A percentile compares a stretch with the other conserved stretches of the same genome.
These are phyloP conservation scores for Passalora sequoiae DNA, from an alignment of 2,329 filamentous ascomycete genomes.

Conservation along the genomic window DNA sequence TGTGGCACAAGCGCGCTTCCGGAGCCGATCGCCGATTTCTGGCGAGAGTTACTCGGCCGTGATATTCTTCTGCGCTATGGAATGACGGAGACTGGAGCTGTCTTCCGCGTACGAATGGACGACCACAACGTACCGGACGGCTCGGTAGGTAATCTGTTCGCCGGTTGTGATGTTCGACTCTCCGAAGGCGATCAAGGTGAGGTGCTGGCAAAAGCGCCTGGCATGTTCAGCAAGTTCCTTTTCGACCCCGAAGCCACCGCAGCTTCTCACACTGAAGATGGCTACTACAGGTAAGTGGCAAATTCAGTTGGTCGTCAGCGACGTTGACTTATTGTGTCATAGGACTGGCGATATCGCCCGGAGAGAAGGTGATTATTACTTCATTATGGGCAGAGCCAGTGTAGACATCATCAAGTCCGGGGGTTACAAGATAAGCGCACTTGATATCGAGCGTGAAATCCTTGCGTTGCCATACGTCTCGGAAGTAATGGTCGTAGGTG, in stretches of 20 bases:
- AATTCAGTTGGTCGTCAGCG: too few species aligned
- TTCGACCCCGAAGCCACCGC: slow-evolving; percentile 30
- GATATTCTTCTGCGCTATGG: slow-evolving; percentile 47
- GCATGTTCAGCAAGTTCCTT: slow-evolving; percentile 35
- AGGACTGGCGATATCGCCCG: slow-evolving; percentile 34
- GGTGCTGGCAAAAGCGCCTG: slow-evolving; percentile 38
- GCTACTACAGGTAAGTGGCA: slow-evolving; percentile 25
- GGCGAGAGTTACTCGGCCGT: slow-evolving; percentile 42
- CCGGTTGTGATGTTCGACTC: slow-evolving; percentile 45
- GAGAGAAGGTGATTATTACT: slow-evolving; percentile 45
- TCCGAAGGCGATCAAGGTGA: slow-evolving; percentile 46
- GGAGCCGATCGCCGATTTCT: slow-evolving; percentile 49
- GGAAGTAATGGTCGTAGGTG: slow-evolving; percentile 51
- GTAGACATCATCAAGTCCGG: slow-evolving; percentile 54
- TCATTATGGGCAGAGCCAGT: slow-evolving; percentile 49
- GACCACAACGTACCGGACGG: slow-evolving; percentile 39
- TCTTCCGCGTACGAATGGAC: slow-evolving; percentile 42
- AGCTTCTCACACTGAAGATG: slow-evolving; percentile 28
- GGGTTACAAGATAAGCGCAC: slow-evolving; percentile 52
- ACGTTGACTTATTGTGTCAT: too few species aligned
- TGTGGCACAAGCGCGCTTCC: slow-evolving; percentile 48
- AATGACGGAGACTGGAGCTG: slow-evolving; percentile 49
- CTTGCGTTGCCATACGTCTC: slow-evolving; percentile 45
- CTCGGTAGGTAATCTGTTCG: slow-evolving; percentile 45
- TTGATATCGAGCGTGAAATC: slow-evolving; percentile 52